These are phyloP conservation scores for Darksidea phi DNA, from an alignment of 495 filamentous ascomycete genomes.

Conservation along the genomic window DNA sequence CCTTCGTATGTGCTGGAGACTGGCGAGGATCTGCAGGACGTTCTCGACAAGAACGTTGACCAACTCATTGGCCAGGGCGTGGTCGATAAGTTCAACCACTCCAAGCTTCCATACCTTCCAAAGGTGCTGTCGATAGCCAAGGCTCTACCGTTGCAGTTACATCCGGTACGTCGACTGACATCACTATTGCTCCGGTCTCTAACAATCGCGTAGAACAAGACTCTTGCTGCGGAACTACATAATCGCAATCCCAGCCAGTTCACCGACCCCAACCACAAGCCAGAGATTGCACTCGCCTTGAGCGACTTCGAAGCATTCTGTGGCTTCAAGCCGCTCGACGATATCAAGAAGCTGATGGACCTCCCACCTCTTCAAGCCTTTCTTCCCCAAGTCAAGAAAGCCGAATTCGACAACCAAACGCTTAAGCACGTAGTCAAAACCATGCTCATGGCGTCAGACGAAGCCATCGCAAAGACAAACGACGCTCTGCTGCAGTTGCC, in stretches of 20 bases:
- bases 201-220: slow-evolving; percentile 48
- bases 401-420: slow-evolving; percentile 57
- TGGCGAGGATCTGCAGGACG: slow-evolving; percentile 62
- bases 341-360: slow-evolving; percentile 61
- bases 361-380: slow-evolving; percentile 56
- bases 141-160: slow-evolving; percentile 78
- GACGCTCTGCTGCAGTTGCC: slow-evolving; percentile 52
- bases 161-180: slow-evolving; percentile 50
- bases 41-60: slow-evolving; percentile 63
- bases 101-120: slow-evolving; percentile 70
- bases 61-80: slow-evolving; percentile 63
- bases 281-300: slow-evolving; percentile 75
- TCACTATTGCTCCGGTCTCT: not conserved
- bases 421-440: slow-evolving; percentile 59
- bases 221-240: slow-evolving; percentile 63
- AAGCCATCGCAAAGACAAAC: slow-evolving; percentile 52
- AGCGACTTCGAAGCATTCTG: slow-evolving; percentile 77
- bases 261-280: slow-evolving; percentile 75
- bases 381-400: slow-evolving; percentile 45
- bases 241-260: slow-evolving; percentile 62
- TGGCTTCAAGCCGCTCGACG: slow-evolving; percentile 66
- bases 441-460: slow-evolving; percentile 56
- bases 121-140: slow-evolving; percentile 79
- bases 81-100: slow-evolving; percentile 58
- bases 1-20: slow-evolving; percentile 62